Evolutionary conservation across 2,329 filamentous ascomycete species (phyloP).

Genomic region (Escovopsis sp.): DNA sequence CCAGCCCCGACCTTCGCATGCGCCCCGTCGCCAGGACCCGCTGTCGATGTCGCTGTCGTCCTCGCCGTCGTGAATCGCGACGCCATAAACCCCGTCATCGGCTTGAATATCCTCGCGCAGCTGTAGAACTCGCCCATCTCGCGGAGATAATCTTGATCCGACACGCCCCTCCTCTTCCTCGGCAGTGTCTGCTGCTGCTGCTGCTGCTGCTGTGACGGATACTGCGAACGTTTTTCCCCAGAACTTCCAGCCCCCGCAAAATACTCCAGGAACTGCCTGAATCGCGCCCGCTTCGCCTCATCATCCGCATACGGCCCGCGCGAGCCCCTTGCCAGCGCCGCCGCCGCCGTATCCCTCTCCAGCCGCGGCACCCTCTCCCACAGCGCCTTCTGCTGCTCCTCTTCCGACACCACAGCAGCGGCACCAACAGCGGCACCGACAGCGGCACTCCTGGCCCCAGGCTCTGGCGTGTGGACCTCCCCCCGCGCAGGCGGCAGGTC

Average conservation of each 20-base stretch:
- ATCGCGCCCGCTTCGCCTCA: constrained; percentile 62
- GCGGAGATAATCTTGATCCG: constrained; percentile 58
- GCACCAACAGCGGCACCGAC: too few species aligned
- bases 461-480: too few species aligned
- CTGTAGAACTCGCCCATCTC: constrained; percentile 64
- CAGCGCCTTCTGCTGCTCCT: constrained; percentile 43
- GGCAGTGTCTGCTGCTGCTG: constrained; percentile 41
- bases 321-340: constrained; percentile 49
- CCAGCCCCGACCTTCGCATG: constrained; percentile 4
- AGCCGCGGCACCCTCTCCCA: constrained; percentile 45
- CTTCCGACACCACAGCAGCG: too few species aligned
- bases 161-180: constrained; percentile 23
- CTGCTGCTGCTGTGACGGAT: too few species aligned
- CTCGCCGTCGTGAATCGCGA: constrained; percentile 72
- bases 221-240: too few species aligned
- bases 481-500: constrained; percentile 65
- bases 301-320: constrained; percentile 72
- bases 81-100: constrained; percentile 84
- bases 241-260: constrained; percentile 36
- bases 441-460: too few species aligned
- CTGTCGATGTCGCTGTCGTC: constrained; percentile 19
- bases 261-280: constrained; percentile 66
- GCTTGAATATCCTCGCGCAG: constrained; percentile 64
- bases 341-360: constrained; percentile 50
- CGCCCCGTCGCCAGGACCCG: constrained; percentile 5